Conservation (phyloP, 176 grass and related monocot genomes). For the Thinopyrum elongatum region DNA sequence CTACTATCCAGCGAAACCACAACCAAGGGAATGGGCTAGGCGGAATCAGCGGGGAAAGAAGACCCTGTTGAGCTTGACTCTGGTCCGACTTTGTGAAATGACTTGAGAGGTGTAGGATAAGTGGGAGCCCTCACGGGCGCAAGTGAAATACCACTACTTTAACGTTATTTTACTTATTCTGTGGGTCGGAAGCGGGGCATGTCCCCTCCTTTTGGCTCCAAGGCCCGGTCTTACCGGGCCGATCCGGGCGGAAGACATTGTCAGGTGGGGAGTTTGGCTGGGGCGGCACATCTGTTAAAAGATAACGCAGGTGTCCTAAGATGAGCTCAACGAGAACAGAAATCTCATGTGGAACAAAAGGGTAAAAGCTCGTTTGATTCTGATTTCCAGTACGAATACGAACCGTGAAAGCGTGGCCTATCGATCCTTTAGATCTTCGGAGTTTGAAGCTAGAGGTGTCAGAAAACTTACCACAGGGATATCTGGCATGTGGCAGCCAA, state of each 20-base stretch:
- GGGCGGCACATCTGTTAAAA: slow-evolving; percentile 58
- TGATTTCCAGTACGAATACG: slow-evolving; percentile 59
- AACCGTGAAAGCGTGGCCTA: slow-evolving; percentile 74
- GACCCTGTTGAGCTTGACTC: background rate
- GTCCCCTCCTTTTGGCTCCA: slow-evolving; percentile 4
- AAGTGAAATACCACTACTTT: slow-evolving; percentile 71
- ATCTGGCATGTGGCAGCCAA: slow-evolving; percentile 72
- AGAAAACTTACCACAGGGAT: slow-evolving; percentile 68
- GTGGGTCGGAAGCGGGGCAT: too few species aligned
- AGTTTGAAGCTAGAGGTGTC: slow-evolving; percentile 12
- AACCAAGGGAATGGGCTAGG: background rate
- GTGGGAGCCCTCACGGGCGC: background rate
- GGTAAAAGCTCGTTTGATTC: slow-evolving; percentile 76
- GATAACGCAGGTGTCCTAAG: slow-evolving; percentile 68
- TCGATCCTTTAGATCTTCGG: slow-evolving; percentile 65
- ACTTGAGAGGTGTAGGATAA: slow-evolving; percentile 8
- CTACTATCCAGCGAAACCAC: slow-evolving; percentile 28
- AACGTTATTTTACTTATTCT: too few species aligned
- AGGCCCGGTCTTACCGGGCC: background rate
- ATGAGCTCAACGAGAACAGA: slow-evolving; percentile 65
- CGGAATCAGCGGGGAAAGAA: background rate
- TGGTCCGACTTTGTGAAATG: background rate
- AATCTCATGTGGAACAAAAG: slow-evolving; percentile 73
- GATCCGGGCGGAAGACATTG: slow-evolving; percentile 62
- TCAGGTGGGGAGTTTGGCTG: slow-evolving; percentile 63